Base-by-base conservation (phyloP, 192 early-diverging fungal species). In the Backusella morwellensis region DNA sequence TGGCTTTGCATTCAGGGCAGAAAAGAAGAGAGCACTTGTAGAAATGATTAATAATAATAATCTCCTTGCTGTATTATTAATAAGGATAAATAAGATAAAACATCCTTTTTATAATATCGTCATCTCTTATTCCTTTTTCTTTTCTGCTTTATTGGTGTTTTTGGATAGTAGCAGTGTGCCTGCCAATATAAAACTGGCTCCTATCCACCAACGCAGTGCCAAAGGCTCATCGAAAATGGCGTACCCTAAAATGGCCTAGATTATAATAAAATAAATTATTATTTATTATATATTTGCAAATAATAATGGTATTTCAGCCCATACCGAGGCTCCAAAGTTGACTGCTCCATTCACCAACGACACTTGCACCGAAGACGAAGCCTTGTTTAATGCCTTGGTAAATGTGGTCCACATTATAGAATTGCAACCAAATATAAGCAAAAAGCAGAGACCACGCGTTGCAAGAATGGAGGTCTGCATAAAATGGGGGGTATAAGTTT, bases 371-470 rank as follows among this genome's bases (percentile, higher is more conserved):
- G 95, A 93, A 17, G 94, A 93, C 41, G 88, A 82, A 21, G 95
- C 90, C 47, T 84, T 84, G 68, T 88, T 91, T 36, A 97, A 84
- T 6, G 95, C 94, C 71, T 93, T 94, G 54, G 96, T 95, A 74
- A 96, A 96, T 3, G 90, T 82, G 3, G 90, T 89, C 96, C 96
- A 97, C 96, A 97, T 97, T 69, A 90, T 71, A 4, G 92, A 88
- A 75, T 96, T 96, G 59, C 90, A 92, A 15, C 83, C 81, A 34
- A 92, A 87, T n/a, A 93, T 89, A 54, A 88, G 78, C 3, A 70
- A 81, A 71, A 94, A 85, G 72, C 90, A 90, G 11, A 81, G 66
- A 12, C 75, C 73, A 32, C 93, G 87, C 17, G 88, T 82, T 0
- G 75, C 59, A 6, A 81, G 70, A 26, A 68, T 77, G 59, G 77